A percentile compares a stretch with the other conserved stretches of the same genome.
phyloP scores from a whole-genome alignment of 345 rosid species.

The Turnera subulata region DNA sequence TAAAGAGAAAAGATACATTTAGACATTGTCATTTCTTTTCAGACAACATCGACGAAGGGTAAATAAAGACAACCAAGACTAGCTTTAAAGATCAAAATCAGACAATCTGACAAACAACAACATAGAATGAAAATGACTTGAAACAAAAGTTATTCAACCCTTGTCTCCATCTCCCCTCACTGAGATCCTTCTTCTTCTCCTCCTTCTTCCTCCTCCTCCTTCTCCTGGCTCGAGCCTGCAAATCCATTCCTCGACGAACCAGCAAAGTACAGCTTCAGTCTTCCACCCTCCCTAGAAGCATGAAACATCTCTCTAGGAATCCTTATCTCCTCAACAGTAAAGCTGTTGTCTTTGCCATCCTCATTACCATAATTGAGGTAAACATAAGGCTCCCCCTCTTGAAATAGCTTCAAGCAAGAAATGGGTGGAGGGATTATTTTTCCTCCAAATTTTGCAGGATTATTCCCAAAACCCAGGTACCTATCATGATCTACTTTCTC shows the following conservation, averaged over 20 bases:
- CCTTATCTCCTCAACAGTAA: constrained; percentile 7
- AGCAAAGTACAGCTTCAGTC: not conserved
- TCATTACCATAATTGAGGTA: not conserved
- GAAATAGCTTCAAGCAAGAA: constrained; percentile 3
- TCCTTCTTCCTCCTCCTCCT: not conserved
- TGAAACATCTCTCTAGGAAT: constrained; percentile 12
- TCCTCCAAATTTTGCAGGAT: not conserved
- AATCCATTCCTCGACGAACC: not conserved
- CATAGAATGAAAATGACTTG: not conserved
- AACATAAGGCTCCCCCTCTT: not conserved
- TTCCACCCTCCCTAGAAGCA: constrained; percentile 4
- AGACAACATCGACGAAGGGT: too few relatives aligned
- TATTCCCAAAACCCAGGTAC: not conserved
- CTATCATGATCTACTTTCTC: not conserved
- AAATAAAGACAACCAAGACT: too few relatives aligned
- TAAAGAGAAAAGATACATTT: too few relatives aligned
- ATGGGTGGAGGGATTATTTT: constrained; percentile 9
- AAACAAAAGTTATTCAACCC: too few relatives aligned
- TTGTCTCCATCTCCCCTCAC: not conserved
- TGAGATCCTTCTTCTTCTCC: not conserved
- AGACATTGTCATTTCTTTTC: too few relatives aligned
- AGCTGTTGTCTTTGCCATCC: not conserved
- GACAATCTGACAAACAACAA: not conserved
- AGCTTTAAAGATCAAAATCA: not conserved
- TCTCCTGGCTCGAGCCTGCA: too few relatives aligned